A percentile compares a stretch with the other conserved stretches of the same genome.
Evolutionary conservation across 73 alveolate species (phyloP).

Genomic region (Paramecium tetraurelia): DNA sequence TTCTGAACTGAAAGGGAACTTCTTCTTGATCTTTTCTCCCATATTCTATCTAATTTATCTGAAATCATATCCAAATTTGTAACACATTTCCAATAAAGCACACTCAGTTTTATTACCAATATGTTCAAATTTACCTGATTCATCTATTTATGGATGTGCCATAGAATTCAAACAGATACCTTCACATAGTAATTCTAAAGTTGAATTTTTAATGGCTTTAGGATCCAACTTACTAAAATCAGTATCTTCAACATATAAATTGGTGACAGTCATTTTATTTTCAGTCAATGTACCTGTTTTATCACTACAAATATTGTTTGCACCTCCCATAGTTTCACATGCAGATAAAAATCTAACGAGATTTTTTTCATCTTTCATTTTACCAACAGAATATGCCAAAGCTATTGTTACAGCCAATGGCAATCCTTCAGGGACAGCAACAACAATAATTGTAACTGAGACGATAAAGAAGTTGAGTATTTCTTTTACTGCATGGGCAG

Average conservation of each 20-base stretch:
- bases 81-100: conserved; percentile 67
- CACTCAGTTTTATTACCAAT: conserved; percentile 79
- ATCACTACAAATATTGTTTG: conserved; percentile 90
- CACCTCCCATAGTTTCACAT: conserved; percentile 97
- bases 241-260: conserved; percentile 78
- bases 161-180: conserved; percentile 51
- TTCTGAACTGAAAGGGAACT: conserved; percentile 88
- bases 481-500: conserved; percentile 73
- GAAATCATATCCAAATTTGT: conserved; percentile 47
- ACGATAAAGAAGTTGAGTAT: conserved; percentile 83
- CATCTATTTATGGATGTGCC: conserved; percentile 63
- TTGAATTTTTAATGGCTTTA: background rate
- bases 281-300: conserved; percentile 96
- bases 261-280: conserved; percentile 90
- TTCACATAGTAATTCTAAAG: conserved; percentile 42
- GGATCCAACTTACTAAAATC: conserved; percentile 59
- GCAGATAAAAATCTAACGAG: conserved; percentile 92
- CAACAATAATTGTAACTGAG: conserved; percentile 92
- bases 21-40: conserved; percentile 45
- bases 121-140: conserved; percentile 61
- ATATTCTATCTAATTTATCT: conserved; percentile 12
- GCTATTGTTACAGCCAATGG: conserved; percentile 97
- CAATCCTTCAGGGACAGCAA: conserved; percentile 97
- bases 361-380: conserved; percentile 94
- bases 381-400: conserved; percentile 87